Base-by-base conservation (phyloP, 108 stramenopile species). In the Ochromonas danica region DNA sequence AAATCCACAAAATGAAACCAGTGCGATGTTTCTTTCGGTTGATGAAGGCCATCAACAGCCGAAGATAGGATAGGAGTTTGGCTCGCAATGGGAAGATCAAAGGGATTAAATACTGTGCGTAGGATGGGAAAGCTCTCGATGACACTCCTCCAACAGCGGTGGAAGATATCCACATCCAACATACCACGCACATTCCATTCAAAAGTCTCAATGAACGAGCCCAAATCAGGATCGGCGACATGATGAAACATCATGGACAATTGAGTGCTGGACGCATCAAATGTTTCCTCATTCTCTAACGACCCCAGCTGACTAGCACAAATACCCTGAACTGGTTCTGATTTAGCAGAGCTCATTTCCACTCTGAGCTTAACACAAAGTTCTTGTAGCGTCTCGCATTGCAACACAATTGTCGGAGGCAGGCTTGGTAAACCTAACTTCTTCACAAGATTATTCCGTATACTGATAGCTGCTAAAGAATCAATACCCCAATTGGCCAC, bases 201-300 rank as follows among this genome's bases (percentile, higher is more conserved):
- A 39, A 79, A 79, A 22, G 61, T 1, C 41, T 79, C 78, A 27
- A 79, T 30, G 78, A 79, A 79, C 25, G 57, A 40, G 22, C 25
- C 0, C 2, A 2, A 22, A 27, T 0, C 0, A 0, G 78, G n/a
- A 6, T 79, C 42, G 1, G 1, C 3, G 1, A 14, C 0, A 61
- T 51, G 38, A 42, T 79, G 78, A 62, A 79, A 79, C 25, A 79
- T 43, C 78, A 79, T 79, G 1, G 61, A 43, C 27, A 39, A 39
- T 42, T 79, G 78, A 2, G 3, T 27, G 51, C 31, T 10, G 10
- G 72, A 57, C 17, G 72, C 40, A 10, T 6, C 6, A 75, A 75
- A 27, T 27, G 40, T 22, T 10, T 14, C 67, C 40, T 70, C 14
- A 17, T 70, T 17, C 40, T 17, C n/a, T n/a, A n/a, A n/a, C n/a